Evolutionary conservation across 495 filamentous ascomycete species (phyloP).

Genomic region (Hyaloscypha hepaticicola): DNA sequence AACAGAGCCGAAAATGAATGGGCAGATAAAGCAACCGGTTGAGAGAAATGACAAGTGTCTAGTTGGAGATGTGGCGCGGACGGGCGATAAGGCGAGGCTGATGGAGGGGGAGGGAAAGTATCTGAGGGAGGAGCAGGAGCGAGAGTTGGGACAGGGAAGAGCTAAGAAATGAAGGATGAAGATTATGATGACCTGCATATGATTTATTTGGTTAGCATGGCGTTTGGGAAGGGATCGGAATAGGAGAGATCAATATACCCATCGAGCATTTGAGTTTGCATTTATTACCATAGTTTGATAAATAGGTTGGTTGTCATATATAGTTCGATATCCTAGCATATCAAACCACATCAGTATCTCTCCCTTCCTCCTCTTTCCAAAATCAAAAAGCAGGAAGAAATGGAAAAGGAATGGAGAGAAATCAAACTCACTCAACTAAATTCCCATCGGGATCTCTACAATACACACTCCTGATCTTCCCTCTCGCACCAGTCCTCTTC

Average conservation of each 20-base stretch:
- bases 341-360: background rate
- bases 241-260: conserved; percentile 22
- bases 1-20: background rate
- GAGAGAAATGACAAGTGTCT: conserved; percentile 26
- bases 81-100: conserved; percentile 26
- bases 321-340: conserved; percentile 32
- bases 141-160: conserved; percentile 20
- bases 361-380: background rate
- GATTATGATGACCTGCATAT: background rate
- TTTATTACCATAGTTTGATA: background rate
- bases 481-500: conserved; percentile 48
- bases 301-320: conserved; percentile 15
- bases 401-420: background rate
- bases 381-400: background rate
- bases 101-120: conserved; percentile 24
- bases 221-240: conserved; percentile 5
- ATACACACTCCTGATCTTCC: conserved; percentile 53
- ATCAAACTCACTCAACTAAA: conserved; percentile 55
- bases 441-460: conserved; percentile 57
- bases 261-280: background rate
- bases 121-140: conserved; percentile 29
- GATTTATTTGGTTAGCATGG: background rate
- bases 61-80: conserved; percentile 14
- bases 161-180: conserved; percentile 9
- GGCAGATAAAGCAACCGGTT: background rate